Evolutionary conservation across 345 rosid genomes (phyloP), one percentile per base, ranked within the genome.

Genomic region (Geranium brycei): DNA sequence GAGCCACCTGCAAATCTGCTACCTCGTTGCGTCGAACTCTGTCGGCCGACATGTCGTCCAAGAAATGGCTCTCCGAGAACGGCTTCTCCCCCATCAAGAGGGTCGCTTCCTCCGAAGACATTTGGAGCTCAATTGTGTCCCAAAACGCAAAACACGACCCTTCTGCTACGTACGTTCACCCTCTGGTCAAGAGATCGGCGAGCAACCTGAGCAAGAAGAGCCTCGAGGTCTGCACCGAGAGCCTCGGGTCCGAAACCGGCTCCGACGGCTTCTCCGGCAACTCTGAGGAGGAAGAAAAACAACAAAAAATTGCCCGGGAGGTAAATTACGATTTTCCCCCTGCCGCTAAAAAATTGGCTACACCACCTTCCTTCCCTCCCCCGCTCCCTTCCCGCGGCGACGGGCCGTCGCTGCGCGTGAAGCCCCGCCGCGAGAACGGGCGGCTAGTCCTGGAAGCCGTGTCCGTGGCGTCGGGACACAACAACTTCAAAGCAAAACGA

Each of bases 161-260:
- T 17, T 65, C 65, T 10, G 76, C 61, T 11, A 74, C 95, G 16
- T 95, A 95, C 61, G 61, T 95, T 64, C 96, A 91, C 58, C 97
- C 99, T 31, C 74, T 87, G 35, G 77, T 82, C 61, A 85, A 80
- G 68, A 76, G 83, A 16, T 83, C 86, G 8, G 62, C 84, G 4
- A 83, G 93, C 60, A 77, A 81, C 18, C 64, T 95, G 67, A 91
- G 73, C 61, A 73, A 78, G 72, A 88, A 91, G 78, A 95, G 97
- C 73, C 96, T 95, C 16, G 69, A 87, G 32, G 76, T 91, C 6
- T 95, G 99, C 81, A 95, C 99, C 1, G 99, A 95, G 74, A 95
- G 95, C 69, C 97, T 95, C 17, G 99, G 99, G 68, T 95, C 96
- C 35, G 99, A 95, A 77, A 95, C 96, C 7, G 99, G 97, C 40